phyloP scores from a whole-genome alignment of 2,329 filamentous ascomycete genomes.

The Rutstroemia sp. region DNA sequence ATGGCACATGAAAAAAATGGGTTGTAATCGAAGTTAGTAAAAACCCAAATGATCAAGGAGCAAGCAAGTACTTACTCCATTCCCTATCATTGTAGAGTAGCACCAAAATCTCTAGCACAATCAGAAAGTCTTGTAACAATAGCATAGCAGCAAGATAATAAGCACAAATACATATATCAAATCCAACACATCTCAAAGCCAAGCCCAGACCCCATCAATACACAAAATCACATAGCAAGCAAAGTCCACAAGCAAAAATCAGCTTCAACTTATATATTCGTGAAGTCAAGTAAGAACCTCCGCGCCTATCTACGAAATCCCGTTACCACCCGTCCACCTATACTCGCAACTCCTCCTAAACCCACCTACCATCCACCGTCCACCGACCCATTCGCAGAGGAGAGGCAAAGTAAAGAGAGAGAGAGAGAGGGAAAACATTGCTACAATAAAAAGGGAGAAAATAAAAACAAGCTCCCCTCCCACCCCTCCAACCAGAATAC shows the following conservation, averaged over 20 bases:
- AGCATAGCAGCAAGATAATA: too few relatives aligned
- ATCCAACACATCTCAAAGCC: too few relatives aligned
- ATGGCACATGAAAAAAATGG: too few relatives aligned
- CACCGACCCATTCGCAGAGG: background rate
- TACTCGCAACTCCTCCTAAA: too few relatives aligned
- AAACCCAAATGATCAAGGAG: too few relatives aligned
- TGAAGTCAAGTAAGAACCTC: background rate
- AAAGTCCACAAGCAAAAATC: background rate
- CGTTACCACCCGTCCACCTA: too few relatives aligned
- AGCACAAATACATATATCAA: too few relatives aligned
- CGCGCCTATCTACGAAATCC: background rate
- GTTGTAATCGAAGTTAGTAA: too few relatives aligned
- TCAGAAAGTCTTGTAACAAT: too few relatives aligned
- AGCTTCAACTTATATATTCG: slow-evolving; percentile 2
- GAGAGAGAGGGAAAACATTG: slow-evolving; percentile 1
- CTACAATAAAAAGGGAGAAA: slow-evolving; percentile 6
- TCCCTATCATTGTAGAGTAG: too few relatives aligned
- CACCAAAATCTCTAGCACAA: too few relatives aligned
- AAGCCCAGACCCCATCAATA: background rate
- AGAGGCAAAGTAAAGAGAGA: background rate
- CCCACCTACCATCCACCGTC: background rate
- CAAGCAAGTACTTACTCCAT: too few relatives aligned
- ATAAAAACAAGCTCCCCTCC: slow-evolving; percentile 2
- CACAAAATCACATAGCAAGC: background rate
- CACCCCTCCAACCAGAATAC: background rate